Percentiles rank a stretch among this genome's conserved stretches.
These are phyloP conservation scores for Podaxis mareebaensis DNA, from an alignment of 768 basidiomycete species.

Conservation along the genomic window DNA sequence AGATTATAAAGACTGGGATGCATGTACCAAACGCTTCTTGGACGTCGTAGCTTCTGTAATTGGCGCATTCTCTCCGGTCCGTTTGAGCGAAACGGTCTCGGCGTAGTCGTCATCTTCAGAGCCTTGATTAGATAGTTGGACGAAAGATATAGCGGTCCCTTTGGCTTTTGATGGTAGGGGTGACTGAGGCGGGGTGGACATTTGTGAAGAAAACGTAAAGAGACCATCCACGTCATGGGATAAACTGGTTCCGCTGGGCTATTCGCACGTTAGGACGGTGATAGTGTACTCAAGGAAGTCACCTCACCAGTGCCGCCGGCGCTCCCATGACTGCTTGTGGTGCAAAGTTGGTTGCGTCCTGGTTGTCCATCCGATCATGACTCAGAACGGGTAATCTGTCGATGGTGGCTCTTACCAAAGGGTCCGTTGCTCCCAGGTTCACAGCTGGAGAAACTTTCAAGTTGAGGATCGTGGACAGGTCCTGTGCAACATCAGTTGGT, in stretches of 20 bases:
- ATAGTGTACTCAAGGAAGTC: background rate
- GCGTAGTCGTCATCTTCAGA: constrained; percentile 1
- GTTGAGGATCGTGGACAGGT: constrained; percentile 39
- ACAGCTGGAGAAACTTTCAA: constrained; percentile 39
- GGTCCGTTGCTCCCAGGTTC: constrained; percentile 24
- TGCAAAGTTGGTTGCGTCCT: background rate
- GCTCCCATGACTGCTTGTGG: background rate
- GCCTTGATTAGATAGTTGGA: background rate
- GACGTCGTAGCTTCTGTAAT: background rate
- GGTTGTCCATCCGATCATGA: background rate
- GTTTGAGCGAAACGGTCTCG: constrained; percentile 1
- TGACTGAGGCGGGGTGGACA: constrained; percentile 15
- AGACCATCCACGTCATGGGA: background rate
- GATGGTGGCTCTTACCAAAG: background rate
- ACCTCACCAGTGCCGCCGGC: background rate
- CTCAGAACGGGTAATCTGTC: background rate
- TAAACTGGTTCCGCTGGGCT: background rate
- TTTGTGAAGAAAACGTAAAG: constrained; percentile 1
- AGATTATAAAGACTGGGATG: background rate
- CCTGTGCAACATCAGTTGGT: constrained; percentile 26
- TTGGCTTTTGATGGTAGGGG: background rate
- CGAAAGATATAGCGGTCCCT: background rate
- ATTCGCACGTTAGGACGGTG: background rate
- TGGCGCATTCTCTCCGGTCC: background rate
- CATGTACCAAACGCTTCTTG: constrained; percentile 11